Evolutionary conservation across 345 rosid genomes (phyloP).

Genomic region (Pistacia vera): DNA sequence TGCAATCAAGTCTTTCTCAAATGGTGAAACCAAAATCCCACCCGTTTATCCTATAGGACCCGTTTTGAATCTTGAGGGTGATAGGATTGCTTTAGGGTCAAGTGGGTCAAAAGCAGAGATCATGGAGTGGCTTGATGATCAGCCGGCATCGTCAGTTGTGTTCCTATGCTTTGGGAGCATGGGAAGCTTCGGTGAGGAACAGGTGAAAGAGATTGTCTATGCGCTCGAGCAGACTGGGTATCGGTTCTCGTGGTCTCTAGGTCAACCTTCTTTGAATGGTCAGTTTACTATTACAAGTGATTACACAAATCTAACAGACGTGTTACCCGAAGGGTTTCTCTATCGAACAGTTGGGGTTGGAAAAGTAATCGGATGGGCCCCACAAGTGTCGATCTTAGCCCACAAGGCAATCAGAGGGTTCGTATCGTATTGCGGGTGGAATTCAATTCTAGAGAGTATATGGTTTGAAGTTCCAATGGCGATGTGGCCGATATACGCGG

Average conservation of each 20-base stretch:
- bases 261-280: too few species aligned
- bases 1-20: constrained; percentile 21
- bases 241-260: too few species aligned
- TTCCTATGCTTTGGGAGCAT: too few species aligned
- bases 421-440: constrained; percentile 71
- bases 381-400: constrained; percentile 25
- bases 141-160: too few species aligned
- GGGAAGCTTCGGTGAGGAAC: too few species aligned
- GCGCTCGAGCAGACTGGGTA: too few species aligned
- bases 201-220: too few species aligned
- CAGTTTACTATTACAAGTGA: too few species aligned
- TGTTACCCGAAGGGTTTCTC: too few species aligned
- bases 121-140: constrained; percentile 49
- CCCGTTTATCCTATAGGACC: constrained; percentile 53
- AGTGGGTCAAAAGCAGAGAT: constrained; percentile 20
- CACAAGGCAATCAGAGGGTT: constrained; percentile 53
- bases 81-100: background rate
- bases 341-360: constrained; percentile 22
- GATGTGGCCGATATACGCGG: constrained; percentile 51
- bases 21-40: constrained; percentile 24
- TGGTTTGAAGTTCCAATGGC: constrained; percentile 57
- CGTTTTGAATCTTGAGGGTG: constrained; percentile 34
- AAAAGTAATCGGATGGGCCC: constrained; percentile 63
- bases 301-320: too few species aligned
- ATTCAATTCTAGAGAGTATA: constrained; percentile 53